phyloP scores from a whole-genome alignment of 208 protist species.

The Trypanosoma platydactyli region DNA sequence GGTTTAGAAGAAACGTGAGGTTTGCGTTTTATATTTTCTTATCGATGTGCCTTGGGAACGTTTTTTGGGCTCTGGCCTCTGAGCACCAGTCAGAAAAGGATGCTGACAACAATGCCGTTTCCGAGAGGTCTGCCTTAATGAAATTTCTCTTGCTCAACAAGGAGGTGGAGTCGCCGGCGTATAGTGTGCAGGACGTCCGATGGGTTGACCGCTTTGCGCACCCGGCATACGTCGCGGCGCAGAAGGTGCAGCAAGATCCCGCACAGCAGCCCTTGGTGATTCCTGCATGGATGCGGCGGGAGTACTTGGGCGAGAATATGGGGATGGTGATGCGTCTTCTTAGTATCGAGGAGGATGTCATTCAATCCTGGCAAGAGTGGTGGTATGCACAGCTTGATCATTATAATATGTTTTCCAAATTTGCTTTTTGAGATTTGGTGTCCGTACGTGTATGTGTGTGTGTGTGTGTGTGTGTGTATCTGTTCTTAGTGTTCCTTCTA shows the following conservation, averaged over 20 bases:
- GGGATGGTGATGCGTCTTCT: conserved; percentile 44
- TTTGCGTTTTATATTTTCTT: conserved; percentile 70
- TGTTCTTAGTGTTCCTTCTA: no score
- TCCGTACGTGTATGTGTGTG: background rate
- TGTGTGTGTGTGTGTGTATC: background rate
- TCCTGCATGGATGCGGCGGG: conserved; percentile 86
- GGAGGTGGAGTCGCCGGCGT: conserved; percentile 24
- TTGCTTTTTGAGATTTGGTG: conserved; percentile 20
- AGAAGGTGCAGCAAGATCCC: conserved; percentile 40
- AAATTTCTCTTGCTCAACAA: conserved; percentile 64
- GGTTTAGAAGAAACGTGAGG: conserved; percentile 67
- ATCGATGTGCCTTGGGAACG: conserved; percentile 73
- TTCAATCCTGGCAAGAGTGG: conserved; percentile 39
- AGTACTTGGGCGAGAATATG: conserved; percentile 82
- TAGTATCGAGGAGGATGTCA: conserved; percentile 47
- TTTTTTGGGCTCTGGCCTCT: conserved; percentile 69
- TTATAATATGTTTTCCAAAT: conserved; percentile 84
- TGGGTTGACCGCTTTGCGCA: conserved; percentile 76
- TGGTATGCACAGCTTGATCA: conserved; percentile 77
- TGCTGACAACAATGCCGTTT: conserved; percentile 33
- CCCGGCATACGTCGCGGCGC: conserved; percentile 68
- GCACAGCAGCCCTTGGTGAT: conserved; percentile 47
- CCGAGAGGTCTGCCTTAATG: conserved; percentile 35
- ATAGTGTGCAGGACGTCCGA: conserved; percentile 57
- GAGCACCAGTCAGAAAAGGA: conserved; percentile 73